Conservation (phyloP, 257 asterid genomes). For the Solanum tarijense region DNA sequence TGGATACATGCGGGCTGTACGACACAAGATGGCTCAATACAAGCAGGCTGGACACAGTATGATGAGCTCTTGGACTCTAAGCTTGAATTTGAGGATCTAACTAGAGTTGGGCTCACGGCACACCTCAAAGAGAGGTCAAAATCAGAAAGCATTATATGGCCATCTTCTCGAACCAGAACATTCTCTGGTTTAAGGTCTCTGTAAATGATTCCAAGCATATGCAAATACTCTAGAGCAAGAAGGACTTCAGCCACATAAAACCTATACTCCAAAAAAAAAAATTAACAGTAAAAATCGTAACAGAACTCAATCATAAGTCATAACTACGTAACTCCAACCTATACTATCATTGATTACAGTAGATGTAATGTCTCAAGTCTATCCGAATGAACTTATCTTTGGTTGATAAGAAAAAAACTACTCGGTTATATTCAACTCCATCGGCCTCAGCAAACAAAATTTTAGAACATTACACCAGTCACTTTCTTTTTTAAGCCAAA, state of each 20-base stretch:
- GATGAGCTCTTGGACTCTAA: constrained; percentile 31
- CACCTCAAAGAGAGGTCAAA: constrained; percentile 58
- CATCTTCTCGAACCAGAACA: constrained; percentile 54
- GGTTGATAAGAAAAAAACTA: background rate
- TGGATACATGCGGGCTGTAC: constrained; percentile 46
- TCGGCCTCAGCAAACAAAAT: background rate
- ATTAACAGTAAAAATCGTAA: background rate
- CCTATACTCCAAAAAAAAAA: constrained; percentile 15
- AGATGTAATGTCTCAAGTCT: background rate
- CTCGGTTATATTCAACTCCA: background rate
- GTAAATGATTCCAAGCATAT: constrained; percentile 64
- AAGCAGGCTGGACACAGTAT: constrained; percentile 14
- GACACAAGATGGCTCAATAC: constrained; percentile 41
- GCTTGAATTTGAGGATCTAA: constrained; percentile 30
- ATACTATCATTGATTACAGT: background rate
- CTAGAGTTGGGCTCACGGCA: constrained; percentile 48
- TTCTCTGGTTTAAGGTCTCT: constrained; percentile 64
- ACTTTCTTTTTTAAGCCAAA: background rate
- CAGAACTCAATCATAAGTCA: background rate
- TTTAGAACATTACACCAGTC: background rate
- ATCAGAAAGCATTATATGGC: constrained; percentile 66
- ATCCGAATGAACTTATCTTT: background rate
- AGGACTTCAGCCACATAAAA: constrained; percentile 65
- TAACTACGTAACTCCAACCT: background rate
- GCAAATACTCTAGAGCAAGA: constrained; percentile 51